Evolutionary conservation across 1,284 basidiomycete species (phyloP), one percentile per base, ranked within the genome.

Genomic region (Ustilago shanxiensis): DNA sequence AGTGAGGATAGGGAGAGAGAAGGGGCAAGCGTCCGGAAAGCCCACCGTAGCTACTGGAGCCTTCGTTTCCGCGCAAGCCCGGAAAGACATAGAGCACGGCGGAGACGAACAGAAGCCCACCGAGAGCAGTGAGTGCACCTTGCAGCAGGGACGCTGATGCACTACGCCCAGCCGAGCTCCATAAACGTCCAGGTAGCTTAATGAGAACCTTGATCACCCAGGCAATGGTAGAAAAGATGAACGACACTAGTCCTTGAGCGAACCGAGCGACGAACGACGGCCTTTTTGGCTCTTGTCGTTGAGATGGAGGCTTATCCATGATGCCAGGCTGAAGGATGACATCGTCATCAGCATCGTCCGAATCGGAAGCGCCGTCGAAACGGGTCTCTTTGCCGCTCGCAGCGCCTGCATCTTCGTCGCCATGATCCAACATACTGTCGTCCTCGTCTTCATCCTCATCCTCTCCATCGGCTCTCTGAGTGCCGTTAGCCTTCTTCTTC

Each of bases 301-400:
- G 47, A 16, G 47, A 26, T n/a, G 47, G 14, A 18, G 47, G 37
- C 50, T 61, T 61, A 41, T 52, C 58, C 3, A 2, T n/a, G 26
- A 39, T n/a, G 2, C 29, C 8, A 13, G 26, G 13, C 20, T 18
- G 33, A 13, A 35, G 11, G 8, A 24, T 20, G 2, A 41, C 24
- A 1, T 44, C 22, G 14, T 35, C 33, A 20, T 39, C 33, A 14
- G 41, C 53, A 20, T 31, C 24, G 3, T 62, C 66, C 16, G 63
- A 62, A n/a, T 70, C 60, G 20, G 64, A 66, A 18, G 49, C 62
- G 16, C 47, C 64, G 41, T 76, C 73, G 11, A 71, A 64, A 20
- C 73, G 64, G 9, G 73, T 76, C 58, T 76, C 73, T 39, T 76
- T 76, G n/a, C 77, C 65, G 29, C 73, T 76, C 2, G 53, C 54